These are phyloP conservation scores for Psilocybe subaeruginosa DNA, from an alignment of 768 basidiomycete genomes.

Conservation along the genomic window DNA sequence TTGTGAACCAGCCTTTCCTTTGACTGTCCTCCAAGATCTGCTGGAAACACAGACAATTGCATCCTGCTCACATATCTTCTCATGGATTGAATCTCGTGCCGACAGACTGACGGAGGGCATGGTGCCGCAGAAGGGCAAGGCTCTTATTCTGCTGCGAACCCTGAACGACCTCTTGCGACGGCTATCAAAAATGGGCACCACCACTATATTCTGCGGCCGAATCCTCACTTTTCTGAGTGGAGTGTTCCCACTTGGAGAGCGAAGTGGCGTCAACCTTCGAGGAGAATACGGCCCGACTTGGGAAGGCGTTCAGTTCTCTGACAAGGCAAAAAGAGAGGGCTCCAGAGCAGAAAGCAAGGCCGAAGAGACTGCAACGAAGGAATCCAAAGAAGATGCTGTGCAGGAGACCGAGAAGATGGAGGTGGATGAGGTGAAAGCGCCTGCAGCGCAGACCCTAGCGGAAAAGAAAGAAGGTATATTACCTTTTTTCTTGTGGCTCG, in stretches of 20 bases:
- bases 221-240: conserved; percentile 86
- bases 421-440: conserved; percentile 56
- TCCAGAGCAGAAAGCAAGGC: conserved; percentile 30
- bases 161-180: conserved; percentile 87
- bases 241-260: conserved; percentile 86
- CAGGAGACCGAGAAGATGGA: conserved; percentile 59
- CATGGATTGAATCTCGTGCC: conserved; percentile 81
- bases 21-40: conserved; percentile 77
- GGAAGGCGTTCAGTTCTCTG: conserved; percentile 61
- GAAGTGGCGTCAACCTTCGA: conserved; percentile 89
- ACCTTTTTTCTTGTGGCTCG: neutral
- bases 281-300: conserved; percentile 85
- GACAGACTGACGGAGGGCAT: conserved; percentile 73
- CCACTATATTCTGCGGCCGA: conserved; percentile 86
- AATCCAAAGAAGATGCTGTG: conserved; percentile 23
- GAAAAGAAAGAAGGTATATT: conserved; percentile 65
- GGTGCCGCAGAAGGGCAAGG: conserved; percentile 88
- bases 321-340: conserved; percentile 33
- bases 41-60: conserved; percentile 84
- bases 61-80: conserved; percentile 86
- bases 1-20: conserved; percentile 77
- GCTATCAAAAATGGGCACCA: conserved; percentile 83
- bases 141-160: conserved; percentile 80
- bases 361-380: conserved; percentile 21
- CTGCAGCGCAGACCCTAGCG: conserved; percentile 21